Evolutionary conservation across 805 yeast genomes (phyloP).

Genomic region (Metschnikowia dekortorum): DNA sequence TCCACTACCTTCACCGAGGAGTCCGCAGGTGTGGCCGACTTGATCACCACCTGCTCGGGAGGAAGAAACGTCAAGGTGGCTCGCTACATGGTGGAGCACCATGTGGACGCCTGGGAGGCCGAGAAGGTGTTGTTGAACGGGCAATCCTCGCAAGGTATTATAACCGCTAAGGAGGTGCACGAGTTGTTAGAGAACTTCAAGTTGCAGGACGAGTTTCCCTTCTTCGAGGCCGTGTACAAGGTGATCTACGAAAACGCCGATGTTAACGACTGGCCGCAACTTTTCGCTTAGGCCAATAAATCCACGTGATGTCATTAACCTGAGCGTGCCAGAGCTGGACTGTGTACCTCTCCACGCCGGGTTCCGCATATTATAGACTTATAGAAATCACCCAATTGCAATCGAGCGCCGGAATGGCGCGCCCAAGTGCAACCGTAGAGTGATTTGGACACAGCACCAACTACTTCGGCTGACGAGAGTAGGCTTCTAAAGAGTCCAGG

Average conservation of each 20-base stretch:
- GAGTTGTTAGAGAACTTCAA: constrained; percentile 36
- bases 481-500: too few relatives aligned
- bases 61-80: constrained; percentile 47
- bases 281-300: constrained; percentile 26
- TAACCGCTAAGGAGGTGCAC: constrained; percentile 45
- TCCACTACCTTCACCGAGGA: constrained; percentile 41
- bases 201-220: constrained; percentile 36
- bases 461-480: too few relatives aligned
- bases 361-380: constrained; percentile 4
- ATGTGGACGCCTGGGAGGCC: constrained; percentile 38
- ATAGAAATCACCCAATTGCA: not conserved
- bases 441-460: too few relatives aligned
- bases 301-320: not conserved
- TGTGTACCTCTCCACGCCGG: constrained; percentile 1
- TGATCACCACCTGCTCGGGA: constrained; percentile 45
- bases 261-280: constrained; percentile 38
- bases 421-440: too few relatives aligned
- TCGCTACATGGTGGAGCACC: constrained; percentile 42
- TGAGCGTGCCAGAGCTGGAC: constrained; percentile 2
- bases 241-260: constrained; percentile 38
- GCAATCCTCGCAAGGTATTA: constrained; percentile 44
- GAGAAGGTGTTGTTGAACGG: constrained; percentile 43
- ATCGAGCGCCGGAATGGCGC: not conserved
- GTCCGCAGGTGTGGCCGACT: constrained; percentile 46
- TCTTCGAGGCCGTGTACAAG: constrained; percentile 44